Conservation (phyloP, 768 basidiomycete species). For the Daedaleopsis nitida region DNA sequence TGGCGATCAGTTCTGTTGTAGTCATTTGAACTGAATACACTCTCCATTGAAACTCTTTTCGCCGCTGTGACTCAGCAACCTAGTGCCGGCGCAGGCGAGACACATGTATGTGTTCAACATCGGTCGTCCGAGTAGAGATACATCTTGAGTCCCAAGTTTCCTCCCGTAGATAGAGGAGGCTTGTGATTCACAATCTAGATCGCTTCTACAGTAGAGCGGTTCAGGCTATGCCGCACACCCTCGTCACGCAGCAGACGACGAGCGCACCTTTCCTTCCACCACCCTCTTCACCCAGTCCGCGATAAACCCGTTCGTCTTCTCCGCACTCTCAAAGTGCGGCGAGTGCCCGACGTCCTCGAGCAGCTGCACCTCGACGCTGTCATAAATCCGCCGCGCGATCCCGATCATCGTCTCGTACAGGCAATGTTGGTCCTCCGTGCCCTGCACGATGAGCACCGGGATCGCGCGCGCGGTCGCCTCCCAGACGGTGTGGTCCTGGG, state of each 20-base stretch:
- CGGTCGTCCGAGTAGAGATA: too few relatives aligned
- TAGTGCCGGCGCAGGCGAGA: too few relatives aligned
- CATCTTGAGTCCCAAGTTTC: too few relatives aligned
- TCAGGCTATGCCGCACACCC: neutral
- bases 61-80: too few relatives aligned
- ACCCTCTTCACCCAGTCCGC: constrained; percentile 33
- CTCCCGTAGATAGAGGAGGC: too few relatives aligned
- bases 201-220: neutral
- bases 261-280: neutral
- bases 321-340: constrained; percentile 26
- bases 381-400: constrained; percentile 17
- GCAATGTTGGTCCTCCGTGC: constrained; percentile 24
- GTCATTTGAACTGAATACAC: too few relatives aligned
- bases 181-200: neutral
- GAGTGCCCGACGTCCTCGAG: constrained; percentile 26
- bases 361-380: constrained; percentile 19
- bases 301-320: constrained; percentile 16
- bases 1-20: too few relatives aligned
- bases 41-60: too few relatives aligned
- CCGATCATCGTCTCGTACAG: constrained; percentile 17
- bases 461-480: constrained; percentile 17
- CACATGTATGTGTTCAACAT: too few relatives aligned
- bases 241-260: neutral
- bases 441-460: constrained; percentile 28
- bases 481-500: constrained; percentile 26